Evolutionary conservation across 805 yeast genomes (phyloP).

Genomic region (Kuraishia molischiana): DNA sequence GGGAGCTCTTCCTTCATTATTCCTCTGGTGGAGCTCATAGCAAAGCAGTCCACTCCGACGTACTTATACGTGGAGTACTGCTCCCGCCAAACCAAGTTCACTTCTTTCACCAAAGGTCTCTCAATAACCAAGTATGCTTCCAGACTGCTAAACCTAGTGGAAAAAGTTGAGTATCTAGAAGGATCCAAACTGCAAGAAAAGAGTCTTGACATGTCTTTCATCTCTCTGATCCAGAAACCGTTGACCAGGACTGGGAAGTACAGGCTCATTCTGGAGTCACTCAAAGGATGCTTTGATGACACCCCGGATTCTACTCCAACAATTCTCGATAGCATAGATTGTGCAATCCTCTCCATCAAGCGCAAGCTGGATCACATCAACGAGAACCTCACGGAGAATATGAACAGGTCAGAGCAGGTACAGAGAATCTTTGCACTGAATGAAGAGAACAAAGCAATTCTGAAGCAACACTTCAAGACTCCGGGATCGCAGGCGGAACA

Average conservation of each 20-base stretch:
- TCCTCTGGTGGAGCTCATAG: not conserved
- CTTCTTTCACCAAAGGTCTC: not conserved
- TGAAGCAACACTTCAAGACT: conserved; percentile 6
- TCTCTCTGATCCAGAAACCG: conserved; percentile 45
- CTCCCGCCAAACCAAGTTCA: not conserved
- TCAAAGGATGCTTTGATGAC: conserved; percentile 11
- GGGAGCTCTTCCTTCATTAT: not conserved
- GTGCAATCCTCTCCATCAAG: not conserved
- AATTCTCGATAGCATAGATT: not conserved
- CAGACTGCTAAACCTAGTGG: not conserved
- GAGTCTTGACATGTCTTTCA: conserved; percentile 38
- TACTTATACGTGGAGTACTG: not conserved
- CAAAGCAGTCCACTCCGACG: not conserved
- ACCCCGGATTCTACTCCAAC: not conserved
- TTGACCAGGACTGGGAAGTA: conserved; percentile 39
- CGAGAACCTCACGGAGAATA: conserved; percentile 10
- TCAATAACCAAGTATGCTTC: not conserved
- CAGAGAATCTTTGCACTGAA: not conserved
- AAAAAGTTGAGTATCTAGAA: not conserved
- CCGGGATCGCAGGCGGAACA: conserved; percentile 3
- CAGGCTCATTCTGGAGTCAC: conserved; percentile 35
- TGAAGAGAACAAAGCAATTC: conserved; percentile 10
- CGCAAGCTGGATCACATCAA: conserved; percentile 8
- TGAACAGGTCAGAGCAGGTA: not conserved
- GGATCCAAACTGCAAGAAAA: conserved; percentile 13